Percentiles rank a stretch among this genome's conserved stretches.
Conservation (phyloP, 1,284 basidiomycete genomes). For the Trametes polyzona region DNA sequence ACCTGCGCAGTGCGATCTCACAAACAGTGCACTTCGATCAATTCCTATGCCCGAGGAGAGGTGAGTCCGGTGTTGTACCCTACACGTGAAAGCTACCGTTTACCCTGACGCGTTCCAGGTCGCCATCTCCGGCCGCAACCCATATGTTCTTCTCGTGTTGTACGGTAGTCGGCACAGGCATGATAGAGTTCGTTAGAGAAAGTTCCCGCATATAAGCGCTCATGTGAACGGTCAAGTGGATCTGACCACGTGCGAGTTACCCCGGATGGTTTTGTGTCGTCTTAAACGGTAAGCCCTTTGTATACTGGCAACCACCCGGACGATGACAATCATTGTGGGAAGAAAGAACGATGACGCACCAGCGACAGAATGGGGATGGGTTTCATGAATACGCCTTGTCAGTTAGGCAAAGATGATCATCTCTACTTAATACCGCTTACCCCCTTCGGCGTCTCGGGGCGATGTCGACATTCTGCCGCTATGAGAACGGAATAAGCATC, state of each 20-base stretch:
- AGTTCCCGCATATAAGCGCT: constrained; percentile 2
- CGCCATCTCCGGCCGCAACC: constrained; percentile 90
- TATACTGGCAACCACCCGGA: too few relatives aligned
- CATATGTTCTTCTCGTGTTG: constrained; percentile 75
- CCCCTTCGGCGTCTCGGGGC: neutral
- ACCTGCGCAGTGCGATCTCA: constrained; percentile 11
- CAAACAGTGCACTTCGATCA: constrained; percentile 34
- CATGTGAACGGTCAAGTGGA: constrained; percentile 4
- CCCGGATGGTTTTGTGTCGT: neutral
- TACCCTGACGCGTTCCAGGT: constrained; percentile 50
- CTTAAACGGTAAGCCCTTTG: neutral
- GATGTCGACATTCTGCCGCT: too few relatives aligned
- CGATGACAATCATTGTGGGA: too few relatives aligned
- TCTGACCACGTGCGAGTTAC: constrained; percentile 15
- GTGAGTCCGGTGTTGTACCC: neutral
- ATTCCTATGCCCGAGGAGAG: constrained; percentile 18
- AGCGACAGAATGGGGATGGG: neutral
- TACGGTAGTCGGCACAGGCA: constrained; percentile 36
- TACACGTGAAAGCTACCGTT: neutral
- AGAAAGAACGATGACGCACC: too few relatives aligned
- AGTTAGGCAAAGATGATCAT: neutral
- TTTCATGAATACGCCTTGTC: neutral
- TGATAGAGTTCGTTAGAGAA: constrained; percentile 19
- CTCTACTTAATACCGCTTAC: neutral
- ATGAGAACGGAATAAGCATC: too few relatives aligned